Conservation (phyloP, 2,329 filamentous ascomycete genomes). For the Fusarium longipes region DNA sequence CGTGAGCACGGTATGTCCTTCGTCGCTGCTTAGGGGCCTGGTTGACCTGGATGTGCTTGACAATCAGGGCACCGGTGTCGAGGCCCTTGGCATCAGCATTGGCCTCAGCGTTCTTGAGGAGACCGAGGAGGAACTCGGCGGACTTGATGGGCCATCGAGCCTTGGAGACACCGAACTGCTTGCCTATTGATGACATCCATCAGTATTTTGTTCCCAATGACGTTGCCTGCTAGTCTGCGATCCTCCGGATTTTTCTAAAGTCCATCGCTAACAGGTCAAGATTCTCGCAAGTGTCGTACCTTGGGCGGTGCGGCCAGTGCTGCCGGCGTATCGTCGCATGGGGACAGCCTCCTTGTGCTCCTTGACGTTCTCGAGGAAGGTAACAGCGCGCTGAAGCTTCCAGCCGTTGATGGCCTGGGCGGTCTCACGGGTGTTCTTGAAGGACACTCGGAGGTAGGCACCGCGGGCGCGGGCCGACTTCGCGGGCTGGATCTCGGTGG, state of each 20-base stretch:
- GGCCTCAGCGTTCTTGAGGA: slow-evolving; percentile 97
- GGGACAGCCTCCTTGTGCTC: slow-evolving; percentile 97
- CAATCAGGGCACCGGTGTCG: slow-evolving; percentile 95
- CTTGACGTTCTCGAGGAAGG: slow-evolving; percentile 98
- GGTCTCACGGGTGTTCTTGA: slow-evolving; percentile 99
- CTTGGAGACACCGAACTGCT: slow-evolving; percentile 97
- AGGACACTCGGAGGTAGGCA: slow-evolving; percentile 98
- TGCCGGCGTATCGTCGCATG: slow-evolving; percentile 96
- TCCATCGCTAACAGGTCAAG: slow-evolving; percentile 13
- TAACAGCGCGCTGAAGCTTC: slow-evolving; percentile 94
- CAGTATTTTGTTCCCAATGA: slow-evolving; percentile 39
- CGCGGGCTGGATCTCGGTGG: slow-evolving; percentile 83
- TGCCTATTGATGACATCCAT: slow-evolving; percentile 71
- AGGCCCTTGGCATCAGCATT: slow-evolving; percentile 98
- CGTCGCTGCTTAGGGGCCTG: slow-evolving; percentile 99
- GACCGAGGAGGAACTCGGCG: slow-evolving; percentile 95
- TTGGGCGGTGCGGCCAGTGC: slow-evolving; percentile 96
- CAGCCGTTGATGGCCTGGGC: slow-evolving; percentile 99
- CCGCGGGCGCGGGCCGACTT: slow-evolving; percentile 98
- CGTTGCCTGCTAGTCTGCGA: slow-evolving; percentile 10
- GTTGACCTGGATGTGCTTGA: slow-evolving; percentile 99
- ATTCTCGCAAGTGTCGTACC: slow-evolving; percentile 71
- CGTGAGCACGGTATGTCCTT: slow-evolving; percentile 99
- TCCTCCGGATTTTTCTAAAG: slow-evolving; percentile 12
- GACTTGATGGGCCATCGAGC: slow-evolving; percentile 99